Percentiles rank a stretch among this genome's conserved stretches.
Evolutionary conservation across 2,329 filamentous ascomycete genomes (phyloP).

Genomic region (Pseudogymnoascus destructans): DNA sequence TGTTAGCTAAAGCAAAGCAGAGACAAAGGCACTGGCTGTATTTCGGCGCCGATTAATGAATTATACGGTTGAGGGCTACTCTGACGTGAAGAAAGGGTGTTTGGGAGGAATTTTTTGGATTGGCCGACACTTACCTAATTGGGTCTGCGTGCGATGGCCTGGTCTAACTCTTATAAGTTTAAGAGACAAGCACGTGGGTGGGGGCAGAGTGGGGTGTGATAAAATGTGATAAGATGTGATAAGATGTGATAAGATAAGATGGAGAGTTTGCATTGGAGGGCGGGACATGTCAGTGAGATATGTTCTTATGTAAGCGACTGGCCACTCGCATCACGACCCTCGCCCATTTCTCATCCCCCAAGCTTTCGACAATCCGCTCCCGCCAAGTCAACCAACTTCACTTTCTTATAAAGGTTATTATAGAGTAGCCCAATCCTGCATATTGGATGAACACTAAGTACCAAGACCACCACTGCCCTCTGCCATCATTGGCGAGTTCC

Average conservation of each 20-base stretch:
- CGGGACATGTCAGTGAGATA: background rate
- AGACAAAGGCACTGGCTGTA: background rate
- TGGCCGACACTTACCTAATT: conserved; percentile 1
- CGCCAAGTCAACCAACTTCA: background rate
- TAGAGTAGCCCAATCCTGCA: background rate
- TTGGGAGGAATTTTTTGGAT: background rate
- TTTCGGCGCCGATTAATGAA: background rate
- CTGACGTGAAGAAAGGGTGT: conserved; percentile 1
- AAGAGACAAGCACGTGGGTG: background rate
- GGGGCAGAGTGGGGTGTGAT: background rate
- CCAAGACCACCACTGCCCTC: background rate
- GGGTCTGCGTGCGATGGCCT: background rate
- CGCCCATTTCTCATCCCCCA: background rate
- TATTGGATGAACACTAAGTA: background rate
- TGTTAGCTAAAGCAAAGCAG: background rate
- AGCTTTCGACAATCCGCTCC: background rate
- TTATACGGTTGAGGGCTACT: background rate
- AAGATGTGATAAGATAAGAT: background rate
- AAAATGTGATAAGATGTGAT: background rate
- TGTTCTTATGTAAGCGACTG: background rate
- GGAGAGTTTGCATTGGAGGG: background rate
- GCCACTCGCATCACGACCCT: background rate
- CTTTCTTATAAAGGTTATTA: background rate
- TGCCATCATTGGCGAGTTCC: background rate
- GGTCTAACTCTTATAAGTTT: conserved; percentile 1